Conservation (phyloP, 345 rosid genomes). For the Gossypium arboreum region DNA sequence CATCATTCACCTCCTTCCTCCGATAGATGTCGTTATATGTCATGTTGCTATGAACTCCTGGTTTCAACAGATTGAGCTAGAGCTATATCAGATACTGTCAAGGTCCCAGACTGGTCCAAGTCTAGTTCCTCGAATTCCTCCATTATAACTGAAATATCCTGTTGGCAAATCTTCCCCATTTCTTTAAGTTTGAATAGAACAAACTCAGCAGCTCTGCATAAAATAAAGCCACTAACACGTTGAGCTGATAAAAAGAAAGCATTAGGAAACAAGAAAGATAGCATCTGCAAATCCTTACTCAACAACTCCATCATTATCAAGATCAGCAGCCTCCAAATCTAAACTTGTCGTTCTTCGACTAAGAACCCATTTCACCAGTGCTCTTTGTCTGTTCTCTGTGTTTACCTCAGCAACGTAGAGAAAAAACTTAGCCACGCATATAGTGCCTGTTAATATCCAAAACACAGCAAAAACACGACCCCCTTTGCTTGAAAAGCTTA, state of each 20-base stretch:
- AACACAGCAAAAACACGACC: conserved; percentile 68
- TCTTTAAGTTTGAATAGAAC: conserved; percentile 60
- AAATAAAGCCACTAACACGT: background rate
- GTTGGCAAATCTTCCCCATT: conserved; percentile 61
- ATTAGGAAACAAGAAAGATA: background rate
- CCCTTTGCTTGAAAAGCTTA: conserved; percentile 46
- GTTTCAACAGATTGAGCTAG: conserved; percentile 13
- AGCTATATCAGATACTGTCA: conserved; percentile 6
- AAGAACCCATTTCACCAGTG: conserved; percentile 65
- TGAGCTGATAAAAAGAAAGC: background rate
- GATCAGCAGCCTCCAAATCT: conserved; percentile 87
- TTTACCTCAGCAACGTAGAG: conserved; percentile 59
- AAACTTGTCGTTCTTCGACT: conserved; percentile 42
- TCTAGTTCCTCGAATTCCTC: conserved; percentile 64
- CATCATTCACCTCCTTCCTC: too few species aligned
- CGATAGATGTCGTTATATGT: background rate
- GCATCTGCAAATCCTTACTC: conserved; percentile 43
- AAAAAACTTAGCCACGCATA: conserved; percentile 46
- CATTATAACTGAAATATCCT: conserved; percentile 39
- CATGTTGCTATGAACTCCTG: background rate
- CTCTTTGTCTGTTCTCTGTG: conserved; percentile 55
- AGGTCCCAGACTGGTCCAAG: conserved; percentile 19
- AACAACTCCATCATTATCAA: conserved; percentile 64
- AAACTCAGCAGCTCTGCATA: conserved; percentile 49
- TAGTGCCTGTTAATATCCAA: conserved; percentile 62